Percentiles rank a stretch among this genome's conserved stretches.
Conservation (phyloP, 495 filamentous ascomycete species). For the Xylaria bambusicola region DNA sequence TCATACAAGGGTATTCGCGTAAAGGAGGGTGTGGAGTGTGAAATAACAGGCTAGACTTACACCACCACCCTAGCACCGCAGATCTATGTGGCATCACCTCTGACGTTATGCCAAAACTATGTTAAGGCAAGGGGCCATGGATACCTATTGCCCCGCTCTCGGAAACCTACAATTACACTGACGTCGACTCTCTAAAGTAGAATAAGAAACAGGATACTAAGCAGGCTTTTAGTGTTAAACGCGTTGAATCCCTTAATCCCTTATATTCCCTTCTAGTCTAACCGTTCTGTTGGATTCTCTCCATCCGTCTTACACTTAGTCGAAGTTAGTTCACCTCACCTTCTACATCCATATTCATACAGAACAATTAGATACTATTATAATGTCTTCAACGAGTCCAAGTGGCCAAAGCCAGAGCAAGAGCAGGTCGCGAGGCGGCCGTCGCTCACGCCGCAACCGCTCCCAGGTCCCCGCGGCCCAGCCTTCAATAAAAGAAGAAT, state of each 20-base stretch:
- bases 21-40: not conserved
- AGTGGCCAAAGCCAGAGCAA: slow-evolving; percentile 23
- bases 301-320: not conserved
- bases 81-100: not conserved
- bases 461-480: slow-evolving; percentile 39
- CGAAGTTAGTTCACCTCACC: not conserved
- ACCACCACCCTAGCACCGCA: not conserved
- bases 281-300: not conserved
- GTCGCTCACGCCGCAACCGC: slow-evolving; percentile 27
- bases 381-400: slow-evolving; percentile 29
- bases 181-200: too few relatives aligned
- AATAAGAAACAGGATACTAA: too few relatives aligned
- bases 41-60: not conserved
- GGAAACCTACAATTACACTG: slow-evolving; percentile 6
- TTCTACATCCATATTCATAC: not conserved
- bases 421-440: slow-evolving; percentile 23
- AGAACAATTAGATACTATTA: not conserved
- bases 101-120: slow-evolving; percentile 11
- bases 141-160: not conserved
- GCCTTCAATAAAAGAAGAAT: slow-evolving; percentile 34
- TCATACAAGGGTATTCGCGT: too few relatives aligned
- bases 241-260: not conserved
- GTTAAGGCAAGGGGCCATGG: not conserved
- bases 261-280: not conserved
- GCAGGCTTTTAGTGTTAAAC: too few relatives aligned